A percentile compares a stretch with the other conserved stretches of the same genome.
phyloP scores from a whole-genome alignment of 1,284 basidiomycete species.

The Pseudozyma thailandica region DNA sequence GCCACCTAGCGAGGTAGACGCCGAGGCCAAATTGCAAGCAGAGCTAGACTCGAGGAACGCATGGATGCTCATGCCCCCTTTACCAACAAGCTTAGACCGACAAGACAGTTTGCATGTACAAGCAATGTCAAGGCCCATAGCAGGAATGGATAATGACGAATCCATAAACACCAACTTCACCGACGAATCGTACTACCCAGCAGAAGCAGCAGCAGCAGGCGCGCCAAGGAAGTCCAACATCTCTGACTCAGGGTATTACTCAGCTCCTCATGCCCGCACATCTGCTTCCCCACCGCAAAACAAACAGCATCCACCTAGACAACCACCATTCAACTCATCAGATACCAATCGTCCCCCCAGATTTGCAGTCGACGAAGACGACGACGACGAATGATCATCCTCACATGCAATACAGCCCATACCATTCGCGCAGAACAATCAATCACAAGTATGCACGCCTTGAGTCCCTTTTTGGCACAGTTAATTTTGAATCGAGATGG shows the following conservation, averaged over 20 bases:
- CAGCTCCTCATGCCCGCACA: slow-evolving; percentile 1
- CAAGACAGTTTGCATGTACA: too few species aligned
- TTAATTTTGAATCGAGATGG: too few species aligned
- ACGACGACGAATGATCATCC: slow-evolving; percentile 16
- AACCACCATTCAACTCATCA: slow-evolving; percentile 4
- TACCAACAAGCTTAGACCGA: slow-evolving; percentile 3
- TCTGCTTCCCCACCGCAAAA: slow-evolving; percentile 9
- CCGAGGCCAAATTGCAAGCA: slow-evolving; percentile 20
- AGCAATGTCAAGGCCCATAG: too few species aligned
- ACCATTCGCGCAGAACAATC: slow-evolving; percentile 1
- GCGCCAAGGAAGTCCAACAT: slow-evolving; percentile 28
- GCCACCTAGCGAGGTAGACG: slow-evolving; percentile 25
- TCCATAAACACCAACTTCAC: slow-evolving; percentile 11
- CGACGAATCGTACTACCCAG: not conserved
- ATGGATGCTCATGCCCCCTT: slow-evolving; percentile 11
- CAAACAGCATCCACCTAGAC: not conserved
- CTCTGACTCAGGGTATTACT: slow-evolving; percentile 39
- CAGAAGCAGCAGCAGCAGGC: not conserved
- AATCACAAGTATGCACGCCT: not conserved
- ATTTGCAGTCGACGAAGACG: slow-evolving; percentile 37
- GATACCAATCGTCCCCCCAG: slow-evolving; percentile 29
- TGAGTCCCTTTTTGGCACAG: not conserved
- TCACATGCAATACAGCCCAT: too few species aligned
- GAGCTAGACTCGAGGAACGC: slow-evolving; percentile 17
- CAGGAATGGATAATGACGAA: slow-evolving; percentile 13